Percentiles rank a stretch among this genome's conserved stretches.
Evolutionary conservation across 192 early-diverging fungal species (phyloP).

Genomic region (Helicostylum pulchrum): DNA sequence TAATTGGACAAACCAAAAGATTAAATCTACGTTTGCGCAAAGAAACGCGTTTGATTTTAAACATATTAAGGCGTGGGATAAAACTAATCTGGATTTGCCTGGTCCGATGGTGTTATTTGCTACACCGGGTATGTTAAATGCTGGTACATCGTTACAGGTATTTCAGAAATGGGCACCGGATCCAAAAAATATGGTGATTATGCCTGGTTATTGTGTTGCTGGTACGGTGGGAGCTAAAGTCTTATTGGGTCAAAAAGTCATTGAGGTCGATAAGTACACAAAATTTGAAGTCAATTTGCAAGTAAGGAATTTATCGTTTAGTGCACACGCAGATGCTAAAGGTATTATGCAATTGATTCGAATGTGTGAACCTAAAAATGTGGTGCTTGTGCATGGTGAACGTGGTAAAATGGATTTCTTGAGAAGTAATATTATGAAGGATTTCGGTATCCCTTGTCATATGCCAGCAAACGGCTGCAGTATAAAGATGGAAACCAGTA

Average conservation of each 20-base stretch:
- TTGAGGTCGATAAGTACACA: constrained; percentile 79
- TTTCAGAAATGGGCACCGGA: constrained; percentile 95
- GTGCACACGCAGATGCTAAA: constrained; percentile 96
- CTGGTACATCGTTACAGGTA: constrained; percentile 88
- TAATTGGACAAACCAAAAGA: constrained; percentile 97
- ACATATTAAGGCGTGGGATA: constrained; percentile 83
- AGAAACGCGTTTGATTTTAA: constrained; percentile 98
- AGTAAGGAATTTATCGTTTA: constrained; percentile 93
- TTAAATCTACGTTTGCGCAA: constrained; percentile 89
- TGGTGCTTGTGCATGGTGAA: constrained; percentile 95
- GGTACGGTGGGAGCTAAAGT: constrained; percentile 96
- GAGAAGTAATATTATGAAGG: constrained; percentile 75
- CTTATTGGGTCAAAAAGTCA: constrained; percentile 80
- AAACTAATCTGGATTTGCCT: constrained; percentile 65
- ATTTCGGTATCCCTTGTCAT: constrained; percentile 80
- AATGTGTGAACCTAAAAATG: constrained; percentile 84
- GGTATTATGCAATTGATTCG: constrained; percentile 95
- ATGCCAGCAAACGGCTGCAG: constrained; percentile 87
- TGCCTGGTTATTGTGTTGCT: constrained; percentile 97
- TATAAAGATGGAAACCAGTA: constrained; percentile 64
- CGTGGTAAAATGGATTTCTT: constrained; percentile 83
- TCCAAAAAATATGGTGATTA: constrained; percentile 93
- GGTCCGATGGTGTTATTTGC: constrained; percentile 96
- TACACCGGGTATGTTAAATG: constrained; percentile 97
- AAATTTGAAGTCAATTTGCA: constrained; percentile 81